phyloP scores from a whole-genome alignment of 306 rosid species.

The Vicia villosa region DNA sequence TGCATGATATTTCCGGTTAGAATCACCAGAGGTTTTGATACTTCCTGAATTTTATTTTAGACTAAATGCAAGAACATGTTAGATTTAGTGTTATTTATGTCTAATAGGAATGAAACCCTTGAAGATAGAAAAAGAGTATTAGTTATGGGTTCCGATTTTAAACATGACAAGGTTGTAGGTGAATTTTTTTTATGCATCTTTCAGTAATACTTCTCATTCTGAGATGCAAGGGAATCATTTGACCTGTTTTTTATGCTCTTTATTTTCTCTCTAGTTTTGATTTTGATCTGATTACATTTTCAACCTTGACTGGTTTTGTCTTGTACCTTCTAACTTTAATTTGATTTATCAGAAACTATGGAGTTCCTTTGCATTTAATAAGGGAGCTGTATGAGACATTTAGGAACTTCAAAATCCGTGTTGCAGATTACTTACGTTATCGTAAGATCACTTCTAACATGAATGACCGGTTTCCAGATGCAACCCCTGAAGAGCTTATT shows the following conservation, averaged over 20 bases:
- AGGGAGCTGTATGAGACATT: constrained; percentile 98
- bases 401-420: constrained; percentile 88
- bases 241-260: neutral
- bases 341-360: constrained; percentile 67
- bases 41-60: constrained; percentile 1
- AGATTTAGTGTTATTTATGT: constrained; percentile 1
- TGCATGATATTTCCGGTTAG: neutral
- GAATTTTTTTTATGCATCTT: neutral
- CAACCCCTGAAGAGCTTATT: constrained; percentile 91
- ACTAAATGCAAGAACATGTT: constrained; percentile 12
- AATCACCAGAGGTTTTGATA: neutral
- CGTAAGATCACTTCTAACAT: constrained; percentile 97
- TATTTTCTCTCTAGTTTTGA: neutral
- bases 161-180: neutral
- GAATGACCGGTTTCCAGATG: constrained; percentile 98
- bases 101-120: constrained; percentile 2
- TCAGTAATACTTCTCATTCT: constrained; percentile 22
- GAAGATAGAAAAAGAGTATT: neutral
- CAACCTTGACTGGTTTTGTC: constrained; percentile 13
- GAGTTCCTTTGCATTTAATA: constrained; percentile 93
- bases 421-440: constrained; percentile 86
- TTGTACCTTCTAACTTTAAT: constrained; percentile 36
- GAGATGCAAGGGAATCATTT: constrained; percentile 2
- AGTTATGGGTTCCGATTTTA: neutral
- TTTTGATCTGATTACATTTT: constrained; percentile 19